Evolutionary conservation across 306 rosid species (phyloP).

Genomic region (Cucurbita moschata): DNA sequence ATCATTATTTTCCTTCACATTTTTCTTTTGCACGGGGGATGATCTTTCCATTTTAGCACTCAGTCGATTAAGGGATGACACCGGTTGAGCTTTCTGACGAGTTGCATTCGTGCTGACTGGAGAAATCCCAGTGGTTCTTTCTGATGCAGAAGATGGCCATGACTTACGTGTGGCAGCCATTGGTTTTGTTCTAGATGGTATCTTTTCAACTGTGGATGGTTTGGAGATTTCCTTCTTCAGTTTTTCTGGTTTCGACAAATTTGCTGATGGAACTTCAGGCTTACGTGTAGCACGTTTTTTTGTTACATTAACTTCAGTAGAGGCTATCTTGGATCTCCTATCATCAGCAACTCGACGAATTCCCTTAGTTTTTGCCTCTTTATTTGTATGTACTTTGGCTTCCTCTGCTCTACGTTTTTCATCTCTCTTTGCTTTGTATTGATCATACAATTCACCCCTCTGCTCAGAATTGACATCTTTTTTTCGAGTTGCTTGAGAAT

Average conservation of each 20-base stretch:
- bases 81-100: slow-evolving; percentile 33
- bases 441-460: slow-evolving; percentile 66
- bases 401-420: slow-evolving; percentile 61
- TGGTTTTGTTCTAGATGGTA: slow-evolving; percentile 37
- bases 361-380: slow-evolving; percentile 47
- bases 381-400: slow-evolving; percentile 42
- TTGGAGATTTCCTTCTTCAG: slow-evolving; percentile 43
- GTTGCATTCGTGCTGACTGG: slow-evolving; percentile 53
- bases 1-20: slow-evolving; percentile 38
- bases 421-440: slow-evolving; percentile 77
- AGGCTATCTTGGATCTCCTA: slow-evolving; percentile 57
- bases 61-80: slow-evolving; percentile 32
- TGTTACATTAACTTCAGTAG: slow-evolving; percentile 31
- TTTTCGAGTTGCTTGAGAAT: slow-evolving; percentile 49
- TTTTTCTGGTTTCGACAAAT: slow-evolving; percentile 34
- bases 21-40: slow-evolving; percentile 35
- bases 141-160: slow-evolving; percentile 73
- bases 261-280: slow-evolving; percentile 38
- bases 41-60: slow-evolving; percentile 39
- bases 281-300: slow-evolving; percentile 28
- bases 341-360: slow-evolving; percentile 54
- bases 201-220: slow-evolving; percentile 34
- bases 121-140: slow-evolving; percentile 38
- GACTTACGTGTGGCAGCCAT: slow-evolving; percentile 75
- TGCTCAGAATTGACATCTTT: slow-evolving; percentile 39